These are phyloP conservation scores for Polymyxa betae DNA, from an alignment of 208 protist species.

Conservation along the genomic window DNA sequence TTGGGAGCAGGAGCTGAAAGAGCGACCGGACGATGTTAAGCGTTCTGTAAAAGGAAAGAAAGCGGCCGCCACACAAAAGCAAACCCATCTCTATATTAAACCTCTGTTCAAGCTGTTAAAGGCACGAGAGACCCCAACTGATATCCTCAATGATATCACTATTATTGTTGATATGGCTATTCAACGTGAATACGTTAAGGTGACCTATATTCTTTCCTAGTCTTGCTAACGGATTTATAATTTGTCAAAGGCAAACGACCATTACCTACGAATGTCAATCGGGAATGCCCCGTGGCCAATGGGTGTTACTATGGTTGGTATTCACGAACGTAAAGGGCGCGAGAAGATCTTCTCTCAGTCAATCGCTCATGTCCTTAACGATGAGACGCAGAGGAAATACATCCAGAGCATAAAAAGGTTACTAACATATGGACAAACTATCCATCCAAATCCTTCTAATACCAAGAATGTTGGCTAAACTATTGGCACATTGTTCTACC, in stretches of 20 bases:
- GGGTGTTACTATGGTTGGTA: conserved; percentile 70
- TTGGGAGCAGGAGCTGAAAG: conserved; percentile 52
- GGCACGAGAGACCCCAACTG: neutral
- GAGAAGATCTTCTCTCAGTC: conserved; percentile 68
- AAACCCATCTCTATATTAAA: conserved; percentile 59
- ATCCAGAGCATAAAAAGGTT: conserved; percentile 69
- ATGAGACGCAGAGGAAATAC: conserved; percentile 71
- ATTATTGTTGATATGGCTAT: conserved; percentile 33
- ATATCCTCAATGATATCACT: neutral
- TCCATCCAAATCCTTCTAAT: conserved; percentile 11
- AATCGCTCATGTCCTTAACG: conserved; percentile 70
- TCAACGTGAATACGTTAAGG: conserved; percentile 52
- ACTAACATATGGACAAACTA: conserved; percentile 64
- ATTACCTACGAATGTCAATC: conserved; percentile 65
- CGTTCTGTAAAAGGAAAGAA: conserved; percentile 52
- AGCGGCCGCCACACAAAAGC: conserved; percentile 60
- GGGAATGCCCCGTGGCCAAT: conserved; percentile 71
- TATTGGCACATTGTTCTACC: too few species aligned
- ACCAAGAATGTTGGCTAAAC: conserved; percentile 51
- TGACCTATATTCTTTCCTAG: too few species aligned
- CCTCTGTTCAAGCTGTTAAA: conserved; percentile 59
- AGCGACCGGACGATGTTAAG: conserved; percentile 25
- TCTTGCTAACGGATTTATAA: too few species aligned
- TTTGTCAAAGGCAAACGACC: conserved; percentile 65
- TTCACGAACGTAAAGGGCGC: conserved; percentile 67